Conservation (phyloP, 768 basidiomycete genomes). For the Rhizopogon salebrosus region DNA sequence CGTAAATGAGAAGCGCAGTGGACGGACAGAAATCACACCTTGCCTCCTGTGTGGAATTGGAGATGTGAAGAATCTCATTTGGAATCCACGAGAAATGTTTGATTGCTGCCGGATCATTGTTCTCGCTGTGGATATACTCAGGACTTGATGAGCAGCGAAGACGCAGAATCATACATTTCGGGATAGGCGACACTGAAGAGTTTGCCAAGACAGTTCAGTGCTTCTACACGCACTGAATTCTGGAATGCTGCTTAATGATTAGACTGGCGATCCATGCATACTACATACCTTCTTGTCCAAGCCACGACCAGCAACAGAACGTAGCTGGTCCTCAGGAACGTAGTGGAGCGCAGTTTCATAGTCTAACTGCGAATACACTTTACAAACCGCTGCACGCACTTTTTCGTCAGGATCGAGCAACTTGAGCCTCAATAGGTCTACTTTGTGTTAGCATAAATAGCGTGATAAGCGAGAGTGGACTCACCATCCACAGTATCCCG, state of each 20-base stretch:
- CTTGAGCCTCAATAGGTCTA: constrained; percentile 60
- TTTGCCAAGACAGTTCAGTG: constrained; percentile 69
- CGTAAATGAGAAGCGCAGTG: background rate
- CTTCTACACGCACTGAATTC: constrained; percentile 65
- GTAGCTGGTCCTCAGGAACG: constrained; percentile 58
- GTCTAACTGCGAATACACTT: constrained; percentile 75
- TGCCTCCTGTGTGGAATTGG: constrained; percentile 48
- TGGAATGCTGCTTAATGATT: constrained; percentile 19
- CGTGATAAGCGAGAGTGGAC: constrained; percentile 14
- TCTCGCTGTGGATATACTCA: constrained; percentile 51
- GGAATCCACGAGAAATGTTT: constrained; percentile 94
- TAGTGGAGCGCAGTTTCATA: constrained; percentile 89
- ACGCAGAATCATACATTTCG: constrained; percentile 65
- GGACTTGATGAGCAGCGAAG: background rate
- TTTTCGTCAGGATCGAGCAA: constrained; percentile 87
- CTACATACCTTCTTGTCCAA: constrained; percentile 77
- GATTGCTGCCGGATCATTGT: constrained; percentile 65
- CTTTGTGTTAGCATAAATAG: background rate
- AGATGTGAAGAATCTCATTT: constrained; percentile 55
- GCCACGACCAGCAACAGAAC: constrained; percentile 62
- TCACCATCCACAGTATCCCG: constrained; percentile 69
- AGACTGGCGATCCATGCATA: background rate
- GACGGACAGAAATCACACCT: constrained; percentile 35
- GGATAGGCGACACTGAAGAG: constrained; percentile 79
- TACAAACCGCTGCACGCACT: constrained; percentile 81